Evolutionary conservation across 1,284 basidiomycete species (phyloP), one percentile per base, ranked within the genome.

Genomic region (Ustilago trichophora): DNA sequence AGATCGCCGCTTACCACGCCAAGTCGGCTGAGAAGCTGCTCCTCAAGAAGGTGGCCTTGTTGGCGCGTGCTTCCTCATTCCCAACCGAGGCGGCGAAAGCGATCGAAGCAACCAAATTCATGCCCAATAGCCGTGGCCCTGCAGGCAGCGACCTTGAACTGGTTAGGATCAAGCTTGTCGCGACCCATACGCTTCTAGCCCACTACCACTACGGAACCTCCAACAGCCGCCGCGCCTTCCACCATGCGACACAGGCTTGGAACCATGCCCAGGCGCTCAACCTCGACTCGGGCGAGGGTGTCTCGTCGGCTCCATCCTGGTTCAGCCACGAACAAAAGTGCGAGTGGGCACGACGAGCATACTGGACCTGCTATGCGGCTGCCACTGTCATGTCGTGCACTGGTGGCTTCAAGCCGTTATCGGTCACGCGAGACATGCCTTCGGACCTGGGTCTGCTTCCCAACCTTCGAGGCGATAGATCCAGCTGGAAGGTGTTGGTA

Each of bases 301-400:
- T 41, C 15, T 31, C 58, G 15, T 50, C 56, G 3, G 41, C 55
- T 3, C 55, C 48, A 0, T 56, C 71, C 15, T 63, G 65, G 57
- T 75, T 77, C 66, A 71, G 64, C 32, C 52, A 58, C 29, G 65
- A 60, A 21, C 65, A 75, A 34, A 73, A 72, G 48, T 56, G 64
- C 46, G 75, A 77, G 25, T 77, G 75, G 75, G 67, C 70, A n/a
- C 64, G 70, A 38, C 37, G 75, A 19, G 67, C 64, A 6, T 75
- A 72, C 58, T 75, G 73, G 70, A 46, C 62, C 11, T 60, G 57
- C 38, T 77, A 73, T 43, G 42, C 73, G 0, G 73, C 75, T 11
- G 73, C 71, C 6, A 68, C 71, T 15, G 67, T 73, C 40, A 74
- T 75, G 63, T 63, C 73, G 21, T 59, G 60, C 43, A 75, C 73